These are phyloP conservation scores for Pyrus bretschneideri DNA, from an alignment of 306 rosid genomes.

Conservation along the genomic window DNA sequence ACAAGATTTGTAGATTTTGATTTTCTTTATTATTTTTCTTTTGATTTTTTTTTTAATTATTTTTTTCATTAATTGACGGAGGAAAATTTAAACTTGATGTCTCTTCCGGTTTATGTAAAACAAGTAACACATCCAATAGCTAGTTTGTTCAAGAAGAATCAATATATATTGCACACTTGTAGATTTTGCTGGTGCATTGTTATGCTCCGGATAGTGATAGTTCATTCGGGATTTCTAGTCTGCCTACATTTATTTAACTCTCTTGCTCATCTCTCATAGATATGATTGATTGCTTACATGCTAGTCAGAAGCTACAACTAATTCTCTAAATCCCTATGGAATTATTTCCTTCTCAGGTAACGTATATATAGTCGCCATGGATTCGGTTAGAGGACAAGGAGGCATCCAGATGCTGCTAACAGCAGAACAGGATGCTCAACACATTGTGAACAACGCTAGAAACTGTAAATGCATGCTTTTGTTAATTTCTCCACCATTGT, in stretches of 20 bases:
- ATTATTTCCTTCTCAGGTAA: not conserved
- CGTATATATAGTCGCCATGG: slow-evolving; percentile 31
- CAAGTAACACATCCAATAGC: not conserved
- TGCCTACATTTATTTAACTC: not conserved
- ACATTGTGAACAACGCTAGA: slow-evolving; percentile 60
- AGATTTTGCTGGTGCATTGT: not conserved
- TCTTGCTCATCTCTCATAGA: not conserved
- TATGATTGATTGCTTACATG: not conserved
- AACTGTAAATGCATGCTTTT: slow-evolving; percentile 31
- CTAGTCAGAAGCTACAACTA: not conserved
- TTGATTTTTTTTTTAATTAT: no score
- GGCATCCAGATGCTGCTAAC: slow-evolving; percentile 80
- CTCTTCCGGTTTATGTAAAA: not conserved
- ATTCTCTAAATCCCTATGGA: not conserved
- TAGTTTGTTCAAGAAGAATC: not conserved
- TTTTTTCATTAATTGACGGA: not conserved
- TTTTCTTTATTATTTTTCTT: no score
- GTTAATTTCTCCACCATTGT: not conserved
- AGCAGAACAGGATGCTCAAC: slow-evolving; percentile 88
- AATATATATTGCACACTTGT: not conserved
- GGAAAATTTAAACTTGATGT: no score
- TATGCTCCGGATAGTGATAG: not conserved
- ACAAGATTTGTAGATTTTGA: not conserved
- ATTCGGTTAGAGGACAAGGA: slow-evolving; percentile 73
- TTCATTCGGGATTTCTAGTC: no score